phyloP scores from a whole-genome alignment of 495 filamentous ascomycete species.

The Aspergillus campestris region DNA sequence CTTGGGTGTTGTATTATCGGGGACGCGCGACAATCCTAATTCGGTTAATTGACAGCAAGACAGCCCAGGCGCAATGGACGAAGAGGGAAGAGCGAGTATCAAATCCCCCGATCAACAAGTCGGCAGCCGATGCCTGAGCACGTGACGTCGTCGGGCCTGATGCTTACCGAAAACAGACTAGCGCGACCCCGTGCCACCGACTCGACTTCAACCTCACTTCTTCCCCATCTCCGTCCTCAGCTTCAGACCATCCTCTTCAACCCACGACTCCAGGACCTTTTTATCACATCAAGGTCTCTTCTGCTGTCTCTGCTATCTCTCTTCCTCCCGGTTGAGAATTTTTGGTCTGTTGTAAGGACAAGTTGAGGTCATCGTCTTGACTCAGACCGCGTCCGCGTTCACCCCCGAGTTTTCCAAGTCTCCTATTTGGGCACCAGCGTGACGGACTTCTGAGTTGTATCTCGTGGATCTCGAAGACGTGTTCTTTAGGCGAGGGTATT shows the following conservation, averaged over 20 bases:
- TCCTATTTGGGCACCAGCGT: no score
- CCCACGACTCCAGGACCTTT: slow-evolving; percentile 10
- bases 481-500: no score
- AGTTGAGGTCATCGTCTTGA: no score
- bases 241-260: slow-evolving; percentile 9
- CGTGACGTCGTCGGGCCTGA: slow-evolving; percentile 3
- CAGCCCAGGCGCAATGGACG: no score
- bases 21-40: background rate
- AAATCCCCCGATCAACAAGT: no score
- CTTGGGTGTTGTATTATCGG: no score
- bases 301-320: background rate
- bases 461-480: slow-evolving; percentile 1
- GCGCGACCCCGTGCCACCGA: slow-evolving; percentile 14
- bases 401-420: no score
- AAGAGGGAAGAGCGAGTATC: background rate
- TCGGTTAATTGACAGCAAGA: no score
- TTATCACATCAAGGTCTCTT: slow-evolving; percentile 1
- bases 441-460: background rate
- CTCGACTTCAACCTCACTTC: slow-evolving; percentile 19
- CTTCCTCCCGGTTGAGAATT: slow-evolving; percentile 1
- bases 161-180: slow-evolving; percentile 9
- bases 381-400: no score
- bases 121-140: background rate
- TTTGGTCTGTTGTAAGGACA: background rate
- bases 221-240: slow-evolving; percentile 15